Conservation (phyloP, 1,284 basidiomycete genomes). For the Pholiota adiposa region DNA sequence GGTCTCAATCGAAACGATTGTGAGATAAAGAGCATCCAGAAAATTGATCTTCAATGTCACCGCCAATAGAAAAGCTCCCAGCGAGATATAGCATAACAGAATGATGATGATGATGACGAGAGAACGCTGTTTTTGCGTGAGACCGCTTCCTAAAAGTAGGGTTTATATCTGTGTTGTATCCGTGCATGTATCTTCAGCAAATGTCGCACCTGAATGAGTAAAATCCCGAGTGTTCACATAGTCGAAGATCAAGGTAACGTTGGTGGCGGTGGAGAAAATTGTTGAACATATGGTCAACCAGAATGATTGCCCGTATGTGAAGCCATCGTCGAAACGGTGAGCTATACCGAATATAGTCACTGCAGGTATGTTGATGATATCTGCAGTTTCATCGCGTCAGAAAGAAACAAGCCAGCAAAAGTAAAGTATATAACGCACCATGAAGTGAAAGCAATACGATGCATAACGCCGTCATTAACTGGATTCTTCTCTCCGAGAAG, state of each 20-base stretch:
- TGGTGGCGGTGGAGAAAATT: constrained; percentile 67
- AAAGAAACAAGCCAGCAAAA: background rate
- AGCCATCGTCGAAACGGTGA: constrained; percentile 70
- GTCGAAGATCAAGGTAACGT: constrained; percentile 72
- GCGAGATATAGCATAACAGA: constrained; percentile 72
- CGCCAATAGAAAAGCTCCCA: constrained; percentile 66
- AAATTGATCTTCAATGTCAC: constrained; percentile 65
- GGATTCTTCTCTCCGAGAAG: constrained; percentile 73
- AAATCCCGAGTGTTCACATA: constrained; percentile 67
- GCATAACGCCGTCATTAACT: constrained; percentile 64
- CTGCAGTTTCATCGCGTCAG: constrained; percentile 37
- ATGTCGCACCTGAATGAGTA: constrained; percentile 59
- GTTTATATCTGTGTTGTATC: background rate
- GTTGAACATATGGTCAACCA: constrained; percentile 86
- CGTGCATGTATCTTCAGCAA: background rate
- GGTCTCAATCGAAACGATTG: constrained; percentile 72
- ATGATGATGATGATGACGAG: constrained; percentile 80
- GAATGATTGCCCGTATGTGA: constrained; percentile 74
- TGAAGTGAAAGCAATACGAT: constrained; percentile 69
- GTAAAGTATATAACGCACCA: constrained; percentile 44
- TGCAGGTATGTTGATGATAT: constrained; percentile 70
- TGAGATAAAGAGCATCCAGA: constrained; percentile 74
- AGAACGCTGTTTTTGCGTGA: constrained; percentile 81
- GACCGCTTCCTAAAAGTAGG: constrained; percentile 61
- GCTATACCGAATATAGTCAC: constrained; percentile 69